phyloP scores from a whole-genome alignment of 371 early-diverging fungal genomes.

The Actinomucor elegans region DNA sequence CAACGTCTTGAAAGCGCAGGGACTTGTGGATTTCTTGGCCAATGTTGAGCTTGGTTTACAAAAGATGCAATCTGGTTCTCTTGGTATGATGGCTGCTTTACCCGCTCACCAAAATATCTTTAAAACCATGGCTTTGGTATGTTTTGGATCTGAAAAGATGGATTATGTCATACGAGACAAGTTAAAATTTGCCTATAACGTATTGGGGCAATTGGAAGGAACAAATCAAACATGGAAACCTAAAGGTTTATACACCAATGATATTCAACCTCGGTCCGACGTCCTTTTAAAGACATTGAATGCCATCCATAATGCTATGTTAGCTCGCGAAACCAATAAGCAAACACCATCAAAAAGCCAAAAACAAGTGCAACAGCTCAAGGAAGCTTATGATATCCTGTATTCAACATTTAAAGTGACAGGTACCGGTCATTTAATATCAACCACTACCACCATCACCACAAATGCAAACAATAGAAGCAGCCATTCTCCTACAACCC shows the following conservation, averaged over 20 bases:
- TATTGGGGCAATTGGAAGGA: constrained; percentile 19
- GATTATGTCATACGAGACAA: constrained; percentile 1
- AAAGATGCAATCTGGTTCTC: background rate
- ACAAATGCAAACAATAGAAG: background rate
- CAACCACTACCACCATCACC: background rate
- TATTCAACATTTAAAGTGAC: constrained; percentile 3
- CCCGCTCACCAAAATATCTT: background rate
- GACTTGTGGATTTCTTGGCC: constrained; percentile 15
- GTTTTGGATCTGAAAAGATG: constrained; percentile 5
- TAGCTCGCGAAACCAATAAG: background rate
- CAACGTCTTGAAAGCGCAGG: constrained; percentile 23
- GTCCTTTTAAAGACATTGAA: constrained; percentile 2
- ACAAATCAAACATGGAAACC: constrained; percentile 16
- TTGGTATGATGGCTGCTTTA: background rate
- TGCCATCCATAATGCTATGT: background rate
- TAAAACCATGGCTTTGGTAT: background rate
- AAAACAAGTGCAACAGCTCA: background rate
- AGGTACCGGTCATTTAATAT: background rate
- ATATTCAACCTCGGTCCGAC: background rate
- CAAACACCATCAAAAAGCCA: background rate
- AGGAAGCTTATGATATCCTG: background rate
- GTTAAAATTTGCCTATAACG: constrained; percentile 1
- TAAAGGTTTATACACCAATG: constrained; percentile 16
- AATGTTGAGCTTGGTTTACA: constrained; percentile 14
- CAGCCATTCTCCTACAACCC: background rate